Percentiles rank a stretch among this genome's conserved stretches.
Evolutionary conservation across 164 flowering plant genomes (phyloP).

Genomic region (Tetracentron sinense): DNA sequence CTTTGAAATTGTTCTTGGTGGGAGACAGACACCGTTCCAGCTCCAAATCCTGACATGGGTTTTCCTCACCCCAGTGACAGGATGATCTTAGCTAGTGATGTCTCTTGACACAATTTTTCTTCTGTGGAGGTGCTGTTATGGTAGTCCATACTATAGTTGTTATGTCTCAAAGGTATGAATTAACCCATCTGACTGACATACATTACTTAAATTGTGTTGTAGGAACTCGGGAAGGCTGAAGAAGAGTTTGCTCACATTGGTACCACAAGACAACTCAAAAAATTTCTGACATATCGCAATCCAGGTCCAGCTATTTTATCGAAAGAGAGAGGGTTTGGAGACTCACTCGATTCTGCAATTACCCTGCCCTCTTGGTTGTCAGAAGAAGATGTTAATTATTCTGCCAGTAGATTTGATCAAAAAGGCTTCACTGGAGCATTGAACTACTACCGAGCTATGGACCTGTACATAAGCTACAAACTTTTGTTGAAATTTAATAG

Average conservation of each 20-base stretch:
- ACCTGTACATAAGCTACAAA: slow-evolving; percentile 37
- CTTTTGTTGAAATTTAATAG: not conserved
- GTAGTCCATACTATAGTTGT: not conserved
- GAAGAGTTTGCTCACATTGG: slow-evolving; percentile 42
- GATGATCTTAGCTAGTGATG: not conserved
- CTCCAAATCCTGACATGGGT: not conserved
- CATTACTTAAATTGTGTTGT: slow-evolving; percentile 3
- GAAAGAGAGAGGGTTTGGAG: slow-evolving; percentile 39
- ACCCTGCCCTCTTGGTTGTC: slow-evolving; percentile 55
- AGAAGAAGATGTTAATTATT: slow-evolving; percentile 58
- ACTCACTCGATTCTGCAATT: slow-evolving; percentile 15
- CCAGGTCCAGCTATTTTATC: slow-evolving; percentile 47
- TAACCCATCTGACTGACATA: not conserved
- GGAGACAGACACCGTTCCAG: not conserved
- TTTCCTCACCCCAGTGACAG: too few species aligned
- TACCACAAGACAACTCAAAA: slow-evolving; percentile 30
- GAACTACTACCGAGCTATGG: slow-evolving; percentile 62
- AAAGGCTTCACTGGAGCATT: slow-evolving; percentile 74
- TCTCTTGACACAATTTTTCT: not conserved
- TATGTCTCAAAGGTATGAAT: too few species aligned
- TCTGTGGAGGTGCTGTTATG: not conserved
- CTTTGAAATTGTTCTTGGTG: not conserved
- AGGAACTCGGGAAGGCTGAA: slow-evolving; percentile 62
- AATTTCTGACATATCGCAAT: slow-evolving; percentile 27
- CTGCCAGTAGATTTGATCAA: slow-evolving; percentile 41